Conservation (phyloP, 2,329 filamentous ascomycete species). For the Neurospora sp. region DNA sequence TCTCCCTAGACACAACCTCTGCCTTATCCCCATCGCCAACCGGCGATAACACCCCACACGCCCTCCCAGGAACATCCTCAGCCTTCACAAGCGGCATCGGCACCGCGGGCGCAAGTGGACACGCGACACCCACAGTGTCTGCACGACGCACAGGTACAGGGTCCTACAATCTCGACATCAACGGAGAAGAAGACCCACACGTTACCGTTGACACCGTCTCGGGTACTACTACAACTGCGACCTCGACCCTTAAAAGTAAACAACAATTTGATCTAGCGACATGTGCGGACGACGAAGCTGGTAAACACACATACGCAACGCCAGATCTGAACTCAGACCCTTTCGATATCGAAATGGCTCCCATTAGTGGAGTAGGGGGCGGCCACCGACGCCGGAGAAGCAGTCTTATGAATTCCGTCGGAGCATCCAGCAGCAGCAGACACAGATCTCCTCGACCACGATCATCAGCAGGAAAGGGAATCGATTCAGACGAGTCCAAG, state of each 20-base stretch:
- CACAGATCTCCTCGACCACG: constrained; percentile 19
- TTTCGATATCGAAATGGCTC: constrained; percentile 45
- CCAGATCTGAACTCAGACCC: constrained; percentile 1
- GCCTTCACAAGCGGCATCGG: not conserved
- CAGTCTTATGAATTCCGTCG: constrained; percentile 36
- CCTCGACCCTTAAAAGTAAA: not conserved
- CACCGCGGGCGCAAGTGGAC: not conserved
- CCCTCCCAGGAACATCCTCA: not conserved
- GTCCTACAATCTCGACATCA: not conserved
- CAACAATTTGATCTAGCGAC: not conserved
- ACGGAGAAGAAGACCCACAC: not conserved
- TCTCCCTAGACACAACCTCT: not conserved
- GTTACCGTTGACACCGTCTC: not conserved
- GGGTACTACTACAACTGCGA: not conserved
- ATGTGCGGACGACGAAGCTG: not conserved
- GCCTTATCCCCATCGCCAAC: not conserved
- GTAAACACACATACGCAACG: not conserved
- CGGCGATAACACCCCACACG: not conserved
- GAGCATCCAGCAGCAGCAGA: constrained; percentile 16
- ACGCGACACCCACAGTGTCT: not conserved
- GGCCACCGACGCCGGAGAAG: constrained; percentile 46
- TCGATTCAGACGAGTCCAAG: constrained; percentile 31
- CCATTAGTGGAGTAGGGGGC: constrained; percentile 28
- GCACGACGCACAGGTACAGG: not conserved
- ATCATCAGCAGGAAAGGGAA: constrained; percentile 19